Evolutionary conservation across 495 filamentous ascomycete species (phyloP).

Genomic region (Pyrenopolyporus hunteri): DNA sequence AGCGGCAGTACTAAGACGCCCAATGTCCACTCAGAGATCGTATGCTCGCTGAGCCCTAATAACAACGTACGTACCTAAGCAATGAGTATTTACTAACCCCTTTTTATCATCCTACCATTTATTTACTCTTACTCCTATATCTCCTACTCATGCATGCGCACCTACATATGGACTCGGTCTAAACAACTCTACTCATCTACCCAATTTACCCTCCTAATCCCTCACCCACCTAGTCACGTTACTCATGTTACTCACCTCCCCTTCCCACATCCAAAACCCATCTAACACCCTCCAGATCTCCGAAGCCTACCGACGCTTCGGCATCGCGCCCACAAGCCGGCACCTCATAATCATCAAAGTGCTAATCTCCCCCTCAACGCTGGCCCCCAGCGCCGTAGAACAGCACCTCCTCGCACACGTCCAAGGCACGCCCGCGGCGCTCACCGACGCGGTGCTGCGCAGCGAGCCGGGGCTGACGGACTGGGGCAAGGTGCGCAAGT

Average conservation of each 20-base stretch:
- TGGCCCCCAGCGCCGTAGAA: conserved; percentile 61
- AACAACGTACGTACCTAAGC: conserved; percentile 79
- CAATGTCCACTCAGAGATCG: conserved; percentile 93
- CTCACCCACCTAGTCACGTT: no score
- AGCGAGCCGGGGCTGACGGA: conserved; percentile 62
- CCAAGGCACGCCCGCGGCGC: conserved; percentile 63
- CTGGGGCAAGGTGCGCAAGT: conserved; percentile 73
- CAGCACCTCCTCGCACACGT: conserved; percentile 67
- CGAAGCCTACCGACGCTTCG: conserved; percentile 87
- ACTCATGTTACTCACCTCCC: not conserved
- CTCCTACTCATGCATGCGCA: not conserved
- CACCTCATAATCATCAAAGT: conserved; percentile 81
- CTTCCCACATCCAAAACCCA: no score
- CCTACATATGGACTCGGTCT: no score
- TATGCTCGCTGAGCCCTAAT: conserved; percentile 78
- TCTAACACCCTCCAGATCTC: conserved; percentile 67
- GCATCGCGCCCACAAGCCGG: conserved; percentile 72
- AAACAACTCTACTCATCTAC: no score
- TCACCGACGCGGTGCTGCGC: conserved; percentile 69
- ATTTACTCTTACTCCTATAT: conserved; percentile 14
- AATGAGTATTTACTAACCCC: not conserved
- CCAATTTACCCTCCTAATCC: no score
- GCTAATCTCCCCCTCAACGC: conserved; percentile 30
- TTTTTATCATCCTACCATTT: conserved; percentile 17
- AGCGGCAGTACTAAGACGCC: conserved; percentile 69